phyloP scores from a whole-genome alignment of 495 filamentous ascomycete genomes.

The Aspergillus steynii region DNA sequence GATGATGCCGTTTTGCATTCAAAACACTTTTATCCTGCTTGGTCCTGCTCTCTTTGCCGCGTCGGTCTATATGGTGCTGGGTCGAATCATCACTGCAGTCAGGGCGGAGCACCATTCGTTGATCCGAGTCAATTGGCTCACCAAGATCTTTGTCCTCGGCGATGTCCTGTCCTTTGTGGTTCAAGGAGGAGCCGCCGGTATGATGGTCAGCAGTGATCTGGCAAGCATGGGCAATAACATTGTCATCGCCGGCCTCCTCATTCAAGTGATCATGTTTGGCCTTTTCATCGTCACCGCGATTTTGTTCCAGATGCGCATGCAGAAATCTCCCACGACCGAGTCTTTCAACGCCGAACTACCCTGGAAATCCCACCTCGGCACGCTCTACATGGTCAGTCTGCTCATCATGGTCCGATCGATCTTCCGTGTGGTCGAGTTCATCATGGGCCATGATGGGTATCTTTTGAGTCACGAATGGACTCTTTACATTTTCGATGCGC shows the following conservation, averaged over 20 bases:
- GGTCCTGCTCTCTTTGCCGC: slow-evolving; percentile 45
- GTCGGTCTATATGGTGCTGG: slow-evolving; percentile 55
- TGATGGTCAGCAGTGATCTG: slow-evolving; percentile 10
- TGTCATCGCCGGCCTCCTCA: slow-evolving; percentile 33
- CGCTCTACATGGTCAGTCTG: slow-evolving; percentile 47
- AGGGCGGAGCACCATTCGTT: slow-evolving; percentile 33
- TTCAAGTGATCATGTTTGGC: slow-evolving; percentile 37
- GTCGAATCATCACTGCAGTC: slow-evolving; percentile 40
- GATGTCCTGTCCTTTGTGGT: slow-evolving; percentile 24
- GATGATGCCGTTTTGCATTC: slow-evolving; percentile 27
- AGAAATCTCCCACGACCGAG: slow-evolving; percentile 16
- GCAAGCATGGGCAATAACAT: slow-evolving; percentile 18
- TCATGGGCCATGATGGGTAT: slow-evolving; percentile 51
- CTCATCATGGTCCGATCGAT: slow-evolving; percentile 59
- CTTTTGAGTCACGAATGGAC: slow-evolving; percentile 52
- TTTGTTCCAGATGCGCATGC: slow-evolving; percentile 30
- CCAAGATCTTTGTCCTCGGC: slow-evolving; percentile 25
- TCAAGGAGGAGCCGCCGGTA: slow-evolving; percentile 17
- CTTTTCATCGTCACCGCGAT: slow-evolving; percentile 30
- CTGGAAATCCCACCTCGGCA: slow-evolving; percentile 49
- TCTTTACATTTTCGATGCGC: slow-evolving; percentile 58
- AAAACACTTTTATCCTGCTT: slow-evolving; percentile 33
- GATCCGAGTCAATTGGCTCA: slow-evolving; percentile 13
- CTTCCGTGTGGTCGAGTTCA: slow-evolving; percentile 63
- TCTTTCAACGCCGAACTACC: slow-evolving; percentile 13